Percentiles rank a stretch among this genome's conserved stretches.
Conservation (phyloP, 2,329 filamentous ascomycete genomes). For the Colletotrichum tabaci region DNA sequence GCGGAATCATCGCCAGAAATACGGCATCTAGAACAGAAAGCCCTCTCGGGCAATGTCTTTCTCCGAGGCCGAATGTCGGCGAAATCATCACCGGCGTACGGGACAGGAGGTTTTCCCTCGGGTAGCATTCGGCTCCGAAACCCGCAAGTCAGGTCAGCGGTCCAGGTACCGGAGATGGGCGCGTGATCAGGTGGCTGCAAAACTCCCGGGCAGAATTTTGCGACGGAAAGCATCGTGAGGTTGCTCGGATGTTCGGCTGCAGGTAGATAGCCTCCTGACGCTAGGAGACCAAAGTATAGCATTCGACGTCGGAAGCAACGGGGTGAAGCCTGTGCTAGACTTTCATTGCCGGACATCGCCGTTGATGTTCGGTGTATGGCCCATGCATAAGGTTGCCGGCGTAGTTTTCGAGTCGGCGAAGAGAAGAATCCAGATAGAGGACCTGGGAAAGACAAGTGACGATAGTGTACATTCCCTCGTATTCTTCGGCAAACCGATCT, state of each 20-base stretch:
- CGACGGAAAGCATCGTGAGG: neutral
- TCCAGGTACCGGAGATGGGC: no score
- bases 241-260: conserved; percentile 5
- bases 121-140: no score
- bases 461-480: no score
- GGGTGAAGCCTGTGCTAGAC: neutral
- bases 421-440: no score
- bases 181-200: neutral
- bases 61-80: neutral
- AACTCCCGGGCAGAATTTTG: neutral
- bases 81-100: no score
- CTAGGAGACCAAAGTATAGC: neutral
- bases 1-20: neutral
- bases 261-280: neutral
- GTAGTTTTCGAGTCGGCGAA: no score
- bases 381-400: neutral
- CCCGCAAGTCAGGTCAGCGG: neutral
- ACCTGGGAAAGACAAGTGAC: no score
- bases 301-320: neutral
- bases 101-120: no score
- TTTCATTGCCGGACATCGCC: neutral
- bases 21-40: neutral
- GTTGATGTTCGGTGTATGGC: neutral
- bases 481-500: no score
- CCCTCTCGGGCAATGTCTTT: conserved; percentile 1